Evolutionary conservation across 2,329 filamentous ascomycete species (phyloP).

Genomic region (Magnaporthales sp.): DNA sequence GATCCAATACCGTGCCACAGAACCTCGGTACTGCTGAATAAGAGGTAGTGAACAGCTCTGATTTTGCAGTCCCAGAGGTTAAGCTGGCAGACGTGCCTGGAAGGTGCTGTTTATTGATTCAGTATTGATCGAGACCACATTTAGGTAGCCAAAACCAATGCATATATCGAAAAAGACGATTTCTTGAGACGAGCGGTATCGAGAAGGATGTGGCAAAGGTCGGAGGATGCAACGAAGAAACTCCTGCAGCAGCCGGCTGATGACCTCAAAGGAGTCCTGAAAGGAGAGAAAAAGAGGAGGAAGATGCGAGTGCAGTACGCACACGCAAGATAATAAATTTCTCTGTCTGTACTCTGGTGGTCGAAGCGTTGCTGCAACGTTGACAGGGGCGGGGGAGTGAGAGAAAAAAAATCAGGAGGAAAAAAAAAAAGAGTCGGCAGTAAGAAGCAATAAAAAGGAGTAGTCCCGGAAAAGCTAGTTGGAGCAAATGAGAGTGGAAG

Average conservation of each 20-base stretch:
- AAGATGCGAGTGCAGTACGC: not conserved
- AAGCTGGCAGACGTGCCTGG: not conserved
- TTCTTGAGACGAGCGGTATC: slow-evolving; percentile 11
- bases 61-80: not conserved
- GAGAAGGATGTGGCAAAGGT: slow-evolving; percentile 25
- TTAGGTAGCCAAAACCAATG: not conserved
- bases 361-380: slow-evolving; percentile 3
- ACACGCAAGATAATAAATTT: not conserved
- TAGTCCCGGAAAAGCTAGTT: not conserved
- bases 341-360: slow-evolving; percentile 2
- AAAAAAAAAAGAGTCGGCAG: not conserved
- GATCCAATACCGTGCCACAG: not conserved
- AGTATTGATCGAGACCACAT: not conserved
- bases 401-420: not conserved
- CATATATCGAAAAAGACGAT: not conserved
- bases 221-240: slow-evolving; percentile 13
- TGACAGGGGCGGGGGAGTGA: not conserved
- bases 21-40: not conserved
- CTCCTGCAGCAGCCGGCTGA: slow-evolving; percentile 75
- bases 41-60: not conserved
- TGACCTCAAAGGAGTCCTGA: slow-evolving; percentile 63
- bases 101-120: not conserved
- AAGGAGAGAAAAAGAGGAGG: slow-evolving; percentile 3
- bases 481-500: not conserved
- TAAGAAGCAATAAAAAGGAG: not conserved